Conservation (phyloP, 345 rosid genomes). For the Ceriops tagal region DNA sequence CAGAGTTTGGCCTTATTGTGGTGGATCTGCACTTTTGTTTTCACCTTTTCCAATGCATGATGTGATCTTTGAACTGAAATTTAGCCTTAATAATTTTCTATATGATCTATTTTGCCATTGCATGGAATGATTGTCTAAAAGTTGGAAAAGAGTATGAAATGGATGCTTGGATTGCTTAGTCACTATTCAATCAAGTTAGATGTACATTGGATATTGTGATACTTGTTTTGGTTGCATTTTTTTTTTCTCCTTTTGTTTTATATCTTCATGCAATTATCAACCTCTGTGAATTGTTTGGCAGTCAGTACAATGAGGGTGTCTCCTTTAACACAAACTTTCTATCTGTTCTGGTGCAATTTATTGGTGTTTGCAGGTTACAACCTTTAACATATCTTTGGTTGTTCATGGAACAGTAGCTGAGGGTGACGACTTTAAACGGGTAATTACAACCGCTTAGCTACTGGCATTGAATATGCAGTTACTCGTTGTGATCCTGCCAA, state of each 20-base stretch:
- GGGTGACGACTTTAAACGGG: conserved; percentile 51
- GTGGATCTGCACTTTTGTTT: not conserved
- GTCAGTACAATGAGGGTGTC: not conserved
- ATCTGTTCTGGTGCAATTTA: not conserved
- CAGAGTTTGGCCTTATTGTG: no score
- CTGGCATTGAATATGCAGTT: not conserved
- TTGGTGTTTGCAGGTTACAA: conserved; percentile 51
- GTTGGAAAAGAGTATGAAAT: no score
- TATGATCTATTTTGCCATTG: not conserved
- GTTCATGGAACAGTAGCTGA: conserved; percentile 74
- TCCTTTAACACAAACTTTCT: not conserved
- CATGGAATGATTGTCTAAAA: not conserved
- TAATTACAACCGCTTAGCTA: conserved; percentile 9
- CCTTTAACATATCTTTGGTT: conserved; percentile 60
- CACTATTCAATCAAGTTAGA: no score
- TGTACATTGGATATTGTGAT: no score
- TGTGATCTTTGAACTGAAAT: not conserved
- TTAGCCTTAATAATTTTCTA: not conserved
- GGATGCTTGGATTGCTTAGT: no score
- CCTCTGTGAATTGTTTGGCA: no score
- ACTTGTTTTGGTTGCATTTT: no score
- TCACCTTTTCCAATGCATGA: not conserved
- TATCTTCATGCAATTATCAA: not conserved
- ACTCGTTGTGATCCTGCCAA: not conserved
- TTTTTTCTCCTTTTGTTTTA: not conserved